Evolutionary conservation across 2,329 filamentous ascomycete genomes (phyloP), one percentile per base, ranked within the genome.

Genomic region (Chaetomiaceae sp.): DNA sequence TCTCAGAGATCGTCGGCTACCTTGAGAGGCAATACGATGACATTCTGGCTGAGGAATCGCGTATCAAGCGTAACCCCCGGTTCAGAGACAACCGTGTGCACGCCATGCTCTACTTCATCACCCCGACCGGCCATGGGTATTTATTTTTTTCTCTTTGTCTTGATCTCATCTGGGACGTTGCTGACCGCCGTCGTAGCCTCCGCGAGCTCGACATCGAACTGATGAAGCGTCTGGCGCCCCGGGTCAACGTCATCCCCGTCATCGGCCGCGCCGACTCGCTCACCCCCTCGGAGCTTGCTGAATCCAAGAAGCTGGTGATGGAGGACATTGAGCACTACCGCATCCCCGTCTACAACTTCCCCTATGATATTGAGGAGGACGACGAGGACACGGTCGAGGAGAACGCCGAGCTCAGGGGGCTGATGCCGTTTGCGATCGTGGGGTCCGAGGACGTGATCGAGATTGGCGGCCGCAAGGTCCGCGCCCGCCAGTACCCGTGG

Each of bases 271-370:
- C 93, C 65, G 93, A 98, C 68, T 95, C 93, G 18, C 84, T 98
- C 54, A 98, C 93, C 47, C 93, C 93, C 32, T 85, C 88, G 58
- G 93, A 98, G 74, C 79, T 98, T 55, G 93, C 93, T 58, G 93
- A 98, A 72, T 97, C 91, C 58, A 98, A 98, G 83, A 98, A 97
- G 79, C 81, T 98, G 52, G 90, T 98, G 64, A 98, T 98, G 93
- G 93, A 98, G 76, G 93, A 98, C 67, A 98, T 98, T 60, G 93
- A 98, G 73, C 93, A 98, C 72, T 98, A 98, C 76, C 86, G 93
- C 65, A 98, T 98, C 60, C 93, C 93, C 38, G 91, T 98, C 56
- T 98, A 98, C 81, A 98, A 98, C 80, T 98, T 98, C 78, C 93
- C 93, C 40, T 98, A 98, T 74, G 93, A 98, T 61, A 95, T 98